phyloP scores from a whole-genome alignment of 371 early-diverging fungal species.

The Chytridium lagenaria region DNA sequence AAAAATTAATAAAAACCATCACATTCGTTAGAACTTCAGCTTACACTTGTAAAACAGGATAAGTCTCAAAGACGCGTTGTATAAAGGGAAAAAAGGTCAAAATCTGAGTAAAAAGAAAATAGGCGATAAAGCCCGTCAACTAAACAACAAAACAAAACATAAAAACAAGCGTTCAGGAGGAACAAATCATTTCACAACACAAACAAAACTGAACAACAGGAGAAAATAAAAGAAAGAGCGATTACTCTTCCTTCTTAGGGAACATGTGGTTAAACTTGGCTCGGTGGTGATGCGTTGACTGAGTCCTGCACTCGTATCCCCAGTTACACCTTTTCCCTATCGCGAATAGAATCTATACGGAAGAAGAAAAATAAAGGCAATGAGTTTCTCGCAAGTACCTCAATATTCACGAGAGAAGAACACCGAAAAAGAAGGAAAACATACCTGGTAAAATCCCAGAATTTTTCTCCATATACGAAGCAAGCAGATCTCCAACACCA shows the following conservation, averaged over 20 bases:
- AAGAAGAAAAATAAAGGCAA: not conserved
- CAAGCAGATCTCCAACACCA: conserved; percentile 45
- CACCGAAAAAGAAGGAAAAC: not conserved
- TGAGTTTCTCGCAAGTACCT: conserved; percentile 5
- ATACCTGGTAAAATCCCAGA: conserved; percentile 23
- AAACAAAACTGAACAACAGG: too few relatives aligned
- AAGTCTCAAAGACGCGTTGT: too few relatives aligned
- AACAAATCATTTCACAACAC: too few relatives aligned
- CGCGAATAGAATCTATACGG: conserved; percentile 15
- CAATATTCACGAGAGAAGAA: not conserved
- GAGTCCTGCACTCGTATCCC: conserved; percentile 54
- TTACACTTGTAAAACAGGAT: too few relatives aligned
- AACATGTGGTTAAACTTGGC: conserved; percentile 50
- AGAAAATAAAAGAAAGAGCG: too few relatives aligned
- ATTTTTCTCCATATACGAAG: conserved; percentile 28
- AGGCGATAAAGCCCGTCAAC: too few relatives aligned
- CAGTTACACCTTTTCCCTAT: conserved; percentile 49
- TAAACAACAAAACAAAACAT: too few relatives aligned
- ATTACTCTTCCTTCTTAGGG: not conserved
- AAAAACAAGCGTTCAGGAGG: too few relatives aligned
- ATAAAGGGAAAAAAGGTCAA: too few relatives aligned
- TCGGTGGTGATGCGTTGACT: conserved; percentile 47
- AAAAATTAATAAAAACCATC: too few relatives aligned
- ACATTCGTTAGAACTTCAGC: too few relatives aligned
- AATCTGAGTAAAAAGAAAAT: too few relatives aligned